A percentile compares a stretch with the other conserved stretches of the same genome.
Conservation (phyloP, 169 alveolate species). For the Plasmodium falciparum region DNA sequence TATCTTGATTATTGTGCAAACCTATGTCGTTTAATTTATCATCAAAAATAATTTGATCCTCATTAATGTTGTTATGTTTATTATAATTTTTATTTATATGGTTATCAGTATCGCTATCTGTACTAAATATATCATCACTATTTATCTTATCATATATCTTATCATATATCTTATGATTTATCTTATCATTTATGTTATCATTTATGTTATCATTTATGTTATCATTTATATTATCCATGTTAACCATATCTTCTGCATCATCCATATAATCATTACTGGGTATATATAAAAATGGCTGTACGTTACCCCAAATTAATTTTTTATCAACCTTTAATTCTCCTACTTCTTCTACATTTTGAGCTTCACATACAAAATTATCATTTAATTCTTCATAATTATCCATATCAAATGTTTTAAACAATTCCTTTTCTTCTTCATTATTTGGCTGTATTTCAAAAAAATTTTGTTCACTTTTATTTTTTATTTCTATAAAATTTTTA, state of each 20-base stretch:
- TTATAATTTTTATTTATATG: neutral
- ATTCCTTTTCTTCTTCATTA: constrained; percentile 80
- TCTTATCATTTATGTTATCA: too few species aligned
- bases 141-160: neutral
- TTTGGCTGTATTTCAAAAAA: constrained; percentile 52
- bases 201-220: neutral
- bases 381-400: constrained; percentile 81
- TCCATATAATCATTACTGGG: neutral
- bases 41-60: neutral
- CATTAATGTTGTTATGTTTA: too few species aligned
- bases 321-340: constrained; percentile 78
- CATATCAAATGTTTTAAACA: constrained; percentile 80
- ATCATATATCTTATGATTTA: neutral
- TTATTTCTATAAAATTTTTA: constrained; percentile 80
- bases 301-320: constrained; percentile 82
- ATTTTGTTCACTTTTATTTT: constrained; percentile 19
- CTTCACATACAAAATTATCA: constrained; percentile 85
- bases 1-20: neutral
- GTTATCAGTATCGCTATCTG: neutral
- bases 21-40: neutral
- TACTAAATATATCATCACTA: neutral
- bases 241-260: too few species aligned
- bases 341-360: constrained; percentile 61
- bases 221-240: neutral
- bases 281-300: constrained; percentile 53